phyloP scores from a whole-genome alignment of 2,329 filamentous ascomycete genomes.

The Ophioceras dolichostomum region DNA sequence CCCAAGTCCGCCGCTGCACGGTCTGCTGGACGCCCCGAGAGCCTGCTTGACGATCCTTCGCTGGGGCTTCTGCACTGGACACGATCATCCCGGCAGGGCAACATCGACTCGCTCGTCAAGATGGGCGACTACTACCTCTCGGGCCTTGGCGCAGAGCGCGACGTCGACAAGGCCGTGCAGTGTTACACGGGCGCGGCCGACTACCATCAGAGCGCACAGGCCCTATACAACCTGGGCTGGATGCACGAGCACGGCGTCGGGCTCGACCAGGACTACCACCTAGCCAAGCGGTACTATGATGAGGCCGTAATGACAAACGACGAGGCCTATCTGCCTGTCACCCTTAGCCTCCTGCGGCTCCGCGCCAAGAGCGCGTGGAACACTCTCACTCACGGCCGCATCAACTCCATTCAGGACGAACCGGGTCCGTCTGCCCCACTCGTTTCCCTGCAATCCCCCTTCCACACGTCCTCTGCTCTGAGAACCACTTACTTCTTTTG shows the following conservation, averaged over 20 bases:
- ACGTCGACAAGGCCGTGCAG: slow-evolving; percentile 76
- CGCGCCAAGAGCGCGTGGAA: slow-evolving; percentile 88
- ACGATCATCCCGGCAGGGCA: slow-evolving; percentile 81
- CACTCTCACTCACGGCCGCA: slow-evolving; percentile 73
- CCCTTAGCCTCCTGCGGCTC: slow-evolving; percentile 76
- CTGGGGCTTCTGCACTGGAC: slow-evolving; percentile 91
- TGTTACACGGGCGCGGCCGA: slow-evolving; percentile 92
- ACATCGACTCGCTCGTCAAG: slow-evolving; percentile 89
- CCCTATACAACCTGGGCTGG: slow-evolving; percentile 95
- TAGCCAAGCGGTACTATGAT: slow-evolving; percentile 94
- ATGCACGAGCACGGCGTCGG: slow-evolving; percentile 98
- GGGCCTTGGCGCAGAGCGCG: slow-evolving; percentile 60
- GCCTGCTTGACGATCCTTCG: slow-evolving; percentile 36
- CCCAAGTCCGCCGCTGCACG: too few species aligned
- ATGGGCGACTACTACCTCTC: slow-evolving; percentile 96
- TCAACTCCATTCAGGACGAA: slow-evolving; percentile 88
- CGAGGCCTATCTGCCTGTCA: slow-evolving; percentile 89
- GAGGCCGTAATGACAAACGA: slow-evolving; percentile 81
- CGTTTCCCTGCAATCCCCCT: too few species aligned
- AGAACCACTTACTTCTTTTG: neutral
- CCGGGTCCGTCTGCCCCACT: slow-evolving; percentile 46
- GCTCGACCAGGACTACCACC: slow-evolving; percentile 87
- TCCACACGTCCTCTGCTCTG: too few species aligned
- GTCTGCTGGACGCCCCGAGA: too few species aligned
- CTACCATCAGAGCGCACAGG: slow-evolving; percentile 83